Base-by-base conservation (phyloP, 129 eudicot genomes). In the Tagetes erecta region DNA sequence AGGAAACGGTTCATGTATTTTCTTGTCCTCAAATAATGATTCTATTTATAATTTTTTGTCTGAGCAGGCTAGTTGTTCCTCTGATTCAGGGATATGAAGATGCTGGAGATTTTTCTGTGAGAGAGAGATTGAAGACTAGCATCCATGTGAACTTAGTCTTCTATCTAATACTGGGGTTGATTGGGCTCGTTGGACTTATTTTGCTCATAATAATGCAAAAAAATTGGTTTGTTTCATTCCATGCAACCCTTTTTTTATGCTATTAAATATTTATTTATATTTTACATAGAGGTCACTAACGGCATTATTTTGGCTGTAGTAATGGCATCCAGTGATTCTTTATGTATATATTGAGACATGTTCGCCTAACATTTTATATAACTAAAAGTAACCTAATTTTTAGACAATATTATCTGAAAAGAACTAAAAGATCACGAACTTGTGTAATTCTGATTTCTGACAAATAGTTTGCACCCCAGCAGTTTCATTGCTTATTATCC, bases 1-100 rank as follows among this genome's bases (percentile, higher is more conserved):
- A 58, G 39, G n/a, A 34, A 59, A 8, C 11, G 41, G 64, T 30
- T 57, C 38, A 57, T 6, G 5, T 8, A 8, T 31, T 0, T 30
- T 56, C 33, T 36, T 71, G 4, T 64, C 47, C 75, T 70, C 20
- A 63, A 62, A 57, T 80, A 70, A 40, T 80, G 72, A 76, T 76
- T 41, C 34, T 53, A 20, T 34, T 9, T 31, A 6, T 30, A 41
- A 39, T 85, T 67, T 72, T 44, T 65, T 68, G 37, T 44, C 38
- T 84, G 86, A 79, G 77, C 96, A 93, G 98, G 98, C 84, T 91
- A 56, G 96, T 86, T 77, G 98, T 85, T 64, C 98, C 98, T 81
- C 90, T 93, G 81, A 84, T 93, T 73, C 97, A 93, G 89, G 98
- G 97, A 79, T 93, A 67, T 82, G 98, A 93, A 84, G 98, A 93